phyloP scores from a whole-genome alignment of 2,329 filamentous ascomycete genomes.

The Penicillium olsonii region DNA sequence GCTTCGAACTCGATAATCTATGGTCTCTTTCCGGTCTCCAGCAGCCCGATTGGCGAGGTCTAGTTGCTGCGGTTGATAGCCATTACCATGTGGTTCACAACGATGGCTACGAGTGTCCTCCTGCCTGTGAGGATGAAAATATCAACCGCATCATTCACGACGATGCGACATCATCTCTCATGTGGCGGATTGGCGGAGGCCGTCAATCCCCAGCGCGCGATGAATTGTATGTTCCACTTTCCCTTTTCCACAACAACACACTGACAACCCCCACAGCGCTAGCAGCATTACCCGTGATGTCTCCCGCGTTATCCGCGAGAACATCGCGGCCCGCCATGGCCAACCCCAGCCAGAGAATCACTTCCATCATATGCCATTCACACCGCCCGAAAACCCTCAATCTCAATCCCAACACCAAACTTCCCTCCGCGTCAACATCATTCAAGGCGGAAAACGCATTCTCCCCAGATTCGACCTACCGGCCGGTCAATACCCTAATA shows the following conservation, averaged over 20 bases:
- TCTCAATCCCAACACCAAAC: slow-evolving; percentile 21
- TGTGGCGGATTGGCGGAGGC: slow-evolving; percentile 41
- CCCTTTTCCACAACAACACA: not conserved
- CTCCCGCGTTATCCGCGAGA: slow-evolving; percentile 44
- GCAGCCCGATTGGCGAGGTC: slow-evolving; percentile 44
- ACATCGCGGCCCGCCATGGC: slow-evolving; percentile 28
- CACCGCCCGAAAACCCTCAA: slow-evolving; percentile 9
- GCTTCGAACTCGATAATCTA: slow-evolving; percentile 43
- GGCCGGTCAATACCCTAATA: slow-evolving; percentile 37
- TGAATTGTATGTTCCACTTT: slow-evolving; percentile 41
- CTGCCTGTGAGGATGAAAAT: slow-evolving; percentile 37
- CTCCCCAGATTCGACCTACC: slow-evolving; percentile 40
- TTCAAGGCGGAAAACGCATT: slow-evolving; percentile 43
- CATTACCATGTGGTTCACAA: slow-evolving; percentile 45
- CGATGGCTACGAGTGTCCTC: slow-evolving; percentile 34
- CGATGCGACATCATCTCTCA: slow-evolving; percentile 31
- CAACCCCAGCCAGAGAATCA: slow-evolving; percentile 15
- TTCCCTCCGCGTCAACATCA: slow-evolving; percentile 40
- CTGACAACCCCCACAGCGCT: slow-evolving; percentile 37
- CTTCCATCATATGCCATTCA: slow-evolving; percentile 19
- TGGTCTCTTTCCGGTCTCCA: slow-evolving; percentile 45
- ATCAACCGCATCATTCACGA: slow-evolving; percentile 40
- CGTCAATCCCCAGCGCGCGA: slow-evolving; percentile 33
- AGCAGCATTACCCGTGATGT: slow-evolving; percentile 45
- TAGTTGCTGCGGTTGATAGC: slow-evolving; percentile 48